Conservation (phyloP, 2,329 filamentous ascomycete species). For the Periconia digitata region DNA sequence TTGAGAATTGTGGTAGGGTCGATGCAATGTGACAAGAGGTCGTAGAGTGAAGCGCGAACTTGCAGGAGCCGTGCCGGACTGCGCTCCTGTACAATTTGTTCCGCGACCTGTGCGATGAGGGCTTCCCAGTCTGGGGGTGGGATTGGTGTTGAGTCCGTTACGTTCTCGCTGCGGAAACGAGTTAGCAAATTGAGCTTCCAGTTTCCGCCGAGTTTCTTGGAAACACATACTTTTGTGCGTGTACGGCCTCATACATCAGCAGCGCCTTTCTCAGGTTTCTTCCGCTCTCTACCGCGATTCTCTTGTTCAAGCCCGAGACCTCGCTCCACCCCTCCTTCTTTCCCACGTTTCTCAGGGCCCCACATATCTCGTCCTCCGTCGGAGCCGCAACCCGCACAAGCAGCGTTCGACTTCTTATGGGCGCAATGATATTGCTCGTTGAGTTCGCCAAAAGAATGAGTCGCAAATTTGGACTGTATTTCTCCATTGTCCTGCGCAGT, state of each 20-base stretch:
- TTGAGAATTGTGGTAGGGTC: slow-evolving; percentile 92
- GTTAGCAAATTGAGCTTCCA: slow-evolving; percentile 8
- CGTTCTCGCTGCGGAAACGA: slow-evolving; percentile 69
- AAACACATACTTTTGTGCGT: slow-evolving; percentile 84
- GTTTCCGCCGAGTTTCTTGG: background rate
- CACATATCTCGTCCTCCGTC: slow-evolving; percentile 79
- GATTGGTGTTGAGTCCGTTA: slow-evolving; percentile 83
- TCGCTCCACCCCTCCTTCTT: slow-evolving; percentile 84
- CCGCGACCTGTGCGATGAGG: slow-evolving; percentile 83
- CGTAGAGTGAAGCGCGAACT: slow-evolving; percentile 92
- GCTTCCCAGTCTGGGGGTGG: slow-evolving; percentile 97
- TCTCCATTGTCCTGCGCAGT: slow-evolving; percentile 95
- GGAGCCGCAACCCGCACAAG: slow-evolving; percentile 91
- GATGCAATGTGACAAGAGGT: slow-evolving; percentile 95
- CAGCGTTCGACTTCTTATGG: slow-evolving; percentile 88
- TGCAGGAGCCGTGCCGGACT: slow-evolving; percentile 86
- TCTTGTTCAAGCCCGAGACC: slow-evolving; percentile 72
- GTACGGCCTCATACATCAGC: slow-evolving; percentile 95
- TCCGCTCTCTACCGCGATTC: slow-evolving; percentile 87
- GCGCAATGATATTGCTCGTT: slow-evolving; percentile 98
- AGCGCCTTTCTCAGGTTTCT: slow-evolving; percentile 87
- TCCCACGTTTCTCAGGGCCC: slow-evolving; percentile 68
- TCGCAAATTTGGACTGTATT: slow-evolving; percentile 93
- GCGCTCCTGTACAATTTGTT: slow-evolving; percentile 89
- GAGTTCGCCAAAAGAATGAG: slow-evolving; percentile 93